Percentiles rank a stretch among this genome's conserved stretches.
Evolutionary conservation across 371 early-diverging fungal genomes (phyloP).

Genomic region (Coemansia sp.): DNA sequence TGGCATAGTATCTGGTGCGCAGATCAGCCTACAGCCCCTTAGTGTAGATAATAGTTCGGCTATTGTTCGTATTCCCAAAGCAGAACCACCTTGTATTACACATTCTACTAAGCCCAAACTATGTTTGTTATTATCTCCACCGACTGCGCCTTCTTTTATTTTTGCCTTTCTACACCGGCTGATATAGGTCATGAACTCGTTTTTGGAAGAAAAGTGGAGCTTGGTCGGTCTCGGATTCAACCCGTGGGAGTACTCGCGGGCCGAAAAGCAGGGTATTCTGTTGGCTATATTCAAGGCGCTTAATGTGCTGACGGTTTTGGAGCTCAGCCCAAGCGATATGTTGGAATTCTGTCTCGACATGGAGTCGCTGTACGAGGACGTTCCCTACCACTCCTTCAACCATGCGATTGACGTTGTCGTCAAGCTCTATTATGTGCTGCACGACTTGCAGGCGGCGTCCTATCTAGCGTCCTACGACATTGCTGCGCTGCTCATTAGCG

Average conservation of each 20-base stretch:
- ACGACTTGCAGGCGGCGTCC: conserved; percentile 59
- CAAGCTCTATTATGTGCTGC: conserved; percentile 73
- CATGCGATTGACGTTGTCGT: conserved; percentile 86
- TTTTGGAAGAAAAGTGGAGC: conserved; percentile 40
- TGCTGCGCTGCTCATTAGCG: conserved; percentile 74
- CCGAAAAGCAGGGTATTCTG: conserved; percentile 72
- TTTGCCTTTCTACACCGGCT: background rate
- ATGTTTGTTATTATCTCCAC: background rate
- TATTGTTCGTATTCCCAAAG: conserved; percentile 6
- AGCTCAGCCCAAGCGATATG: conserved; percentile 62
- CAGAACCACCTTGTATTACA: conserved; percentile 2
- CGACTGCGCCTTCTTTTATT: conserved; percentile 7
- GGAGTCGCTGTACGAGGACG: conserved; percentile 72
- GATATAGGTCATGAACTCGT: conserved; percentile 42
- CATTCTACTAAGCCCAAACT: conserved; percentile 6
- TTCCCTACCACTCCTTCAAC: conserved; percentile 86
- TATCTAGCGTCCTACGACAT: conserved; percentile 69
- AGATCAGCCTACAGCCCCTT: background rate
- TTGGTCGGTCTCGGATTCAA: conserved; percentile 58
- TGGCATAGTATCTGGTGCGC: background rate
- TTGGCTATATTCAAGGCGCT: conserved; percentile 66
- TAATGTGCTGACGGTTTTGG: conserved; percentile 59
- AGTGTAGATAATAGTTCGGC: conserved; percentile 1
- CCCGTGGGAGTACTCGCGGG: conserved; percentile 64
- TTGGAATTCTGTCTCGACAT: conserved; percentile 81